Percentiles rank a stretch among this genome's conserved stretches.
These are phyloP conservation scores for Panus rudis DNA, from an alignment of 768 basidiomycete species.

Conservation along the genomic window DNA sequence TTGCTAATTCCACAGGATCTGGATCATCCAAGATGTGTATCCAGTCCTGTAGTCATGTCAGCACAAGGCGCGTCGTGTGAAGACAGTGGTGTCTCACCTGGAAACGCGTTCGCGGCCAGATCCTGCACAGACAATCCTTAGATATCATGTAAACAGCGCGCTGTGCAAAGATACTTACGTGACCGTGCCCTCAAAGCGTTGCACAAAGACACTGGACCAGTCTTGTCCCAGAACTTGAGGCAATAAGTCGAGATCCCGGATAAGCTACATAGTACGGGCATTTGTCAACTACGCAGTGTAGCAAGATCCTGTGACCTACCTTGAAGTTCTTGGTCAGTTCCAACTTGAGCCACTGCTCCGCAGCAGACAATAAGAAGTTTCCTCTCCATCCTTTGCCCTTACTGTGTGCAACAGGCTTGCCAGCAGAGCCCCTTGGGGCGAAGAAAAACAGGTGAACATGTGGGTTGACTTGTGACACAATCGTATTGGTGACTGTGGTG, in stretches of 20 bases:
- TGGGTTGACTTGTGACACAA: conserved; percentile 91
- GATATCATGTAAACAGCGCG: not conserved
- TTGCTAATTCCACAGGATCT: conserved; percentile 64
- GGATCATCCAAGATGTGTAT: conserved; percentile 80
- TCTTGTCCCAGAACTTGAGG: conserved; percentile 92
- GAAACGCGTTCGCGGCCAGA: conserved; percentile 80
- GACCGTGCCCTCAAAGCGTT: conserved; percentile 83
- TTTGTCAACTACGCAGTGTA: not conserved
- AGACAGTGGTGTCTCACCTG: no score
- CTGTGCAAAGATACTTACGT: conserved; percentile 48
- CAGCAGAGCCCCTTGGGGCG: conserved; percentile 81
- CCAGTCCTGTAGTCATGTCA: conserved; percentile 58
- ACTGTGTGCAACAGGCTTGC: conserved; percentile 89
- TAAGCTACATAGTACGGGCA: conserved; percentile 43
- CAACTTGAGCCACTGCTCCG: conserved; percentile 91
- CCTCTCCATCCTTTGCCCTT: conserved; percentile 97
- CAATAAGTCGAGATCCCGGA: conserved; percentile 91
- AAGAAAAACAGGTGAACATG: conserved; percentile 95
- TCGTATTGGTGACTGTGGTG: conserved; percentile 74
- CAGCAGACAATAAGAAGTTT: conserved; percentile 86
- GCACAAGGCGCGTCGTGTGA: conserved; percentile 2
- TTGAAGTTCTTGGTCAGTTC: conserved; percentile 97
- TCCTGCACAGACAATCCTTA: conserved; percentile 32
- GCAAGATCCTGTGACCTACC: conserved; percentile 27
- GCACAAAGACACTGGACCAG: conserved; percentile 95